Evolutionary conservation across 225 moss, liverwort and hornwort genomes (phyloP).

Genomic region (Bryoerythrophyllum caledonicum): DNA sequence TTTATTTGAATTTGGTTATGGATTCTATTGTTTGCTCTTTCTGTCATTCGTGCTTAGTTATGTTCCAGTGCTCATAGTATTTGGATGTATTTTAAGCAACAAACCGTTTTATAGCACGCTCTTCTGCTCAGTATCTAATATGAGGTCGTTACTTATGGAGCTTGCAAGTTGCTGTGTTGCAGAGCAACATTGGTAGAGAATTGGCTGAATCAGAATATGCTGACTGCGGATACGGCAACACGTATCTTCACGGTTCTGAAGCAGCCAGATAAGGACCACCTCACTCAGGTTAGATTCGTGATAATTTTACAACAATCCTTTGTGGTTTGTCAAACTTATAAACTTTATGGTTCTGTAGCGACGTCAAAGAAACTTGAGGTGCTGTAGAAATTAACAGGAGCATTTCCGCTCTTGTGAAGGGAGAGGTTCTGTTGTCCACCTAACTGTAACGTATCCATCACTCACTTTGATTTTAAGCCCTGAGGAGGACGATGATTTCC

Average conservation of each 20-base stretch:
- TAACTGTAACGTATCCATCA: neutral
- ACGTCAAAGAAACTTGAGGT: neutral
- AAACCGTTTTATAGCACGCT: neutral
- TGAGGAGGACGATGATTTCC: neutral
- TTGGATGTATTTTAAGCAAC: neutral
- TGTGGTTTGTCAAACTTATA: too few species aligned
- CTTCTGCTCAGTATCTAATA: constrained; percentile 2
- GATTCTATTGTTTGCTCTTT: neutral
- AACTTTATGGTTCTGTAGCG: neutral
- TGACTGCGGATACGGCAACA: constrained; percentile 72
- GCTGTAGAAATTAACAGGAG: neutral
- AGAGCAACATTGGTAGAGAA: neutral
- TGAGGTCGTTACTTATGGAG: neutral
- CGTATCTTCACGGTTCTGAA: constrained; percentile 80
- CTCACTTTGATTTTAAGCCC: neutral
- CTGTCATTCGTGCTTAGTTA: neutral
- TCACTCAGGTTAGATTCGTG: constrained; percentile 65
- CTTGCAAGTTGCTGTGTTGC: neutral
- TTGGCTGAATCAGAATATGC: constrained; percentile 68
- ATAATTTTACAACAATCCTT: too few species aligned
- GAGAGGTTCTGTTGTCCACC: neutral
- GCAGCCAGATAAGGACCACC: constrained; percentile 75
- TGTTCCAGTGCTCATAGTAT: neutral
- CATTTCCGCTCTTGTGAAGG: constrained; percentile 3
- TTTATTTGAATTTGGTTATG: neutral